These are phyloP conservation scores for Nyssa sinensis DNA, from an alignment of 148 eudicot genomes.

Conservation along the genomic window DNA sequence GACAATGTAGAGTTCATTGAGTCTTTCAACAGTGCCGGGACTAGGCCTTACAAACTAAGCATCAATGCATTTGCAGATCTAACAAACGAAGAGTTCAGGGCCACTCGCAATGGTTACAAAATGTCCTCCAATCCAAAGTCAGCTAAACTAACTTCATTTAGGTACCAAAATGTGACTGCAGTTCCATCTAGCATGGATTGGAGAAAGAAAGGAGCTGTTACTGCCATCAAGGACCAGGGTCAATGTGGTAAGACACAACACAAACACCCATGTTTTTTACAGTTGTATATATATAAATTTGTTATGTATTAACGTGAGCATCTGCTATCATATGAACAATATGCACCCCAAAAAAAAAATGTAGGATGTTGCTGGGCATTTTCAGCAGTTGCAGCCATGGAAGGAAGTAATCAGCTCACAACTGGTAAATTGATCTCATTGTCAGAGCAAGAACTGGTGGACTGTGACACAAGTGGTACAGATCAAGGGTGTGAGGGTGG, in stretches of 20 bases:
- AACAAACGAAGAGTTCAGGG: slow-evolving; percentile 45
- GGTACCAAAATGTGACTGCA: slow-evolving; percentile 36
- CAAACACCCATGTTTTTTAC: not conserved
- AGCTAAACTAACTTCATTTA: slow-evolving; percentile 29
- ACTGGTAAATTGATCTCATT: slow-evolving; percentile 22
- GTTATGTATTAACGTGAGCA: not conserved
- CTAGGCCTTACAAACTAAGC: slow-evolving; percentile 22
- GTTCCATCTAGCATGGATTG: slow-evolving; percentile 42
- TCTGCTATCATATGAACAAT: not conserved
- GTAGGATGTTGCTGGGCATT: slow-evolving; percentile 28
- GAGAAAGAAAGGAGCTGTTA: slow-evolving; percentile 54
- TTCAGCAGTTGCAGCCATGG: slow-evolving; percentile 23
- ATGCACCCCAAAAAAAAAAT: not conserved
- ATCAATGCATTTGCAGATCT: slow-evolving; percentile 48
- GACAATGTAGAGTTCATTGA: slow-evolving; percentile 18
- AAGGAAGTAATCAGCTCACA: slow-evolving; percentile 25
- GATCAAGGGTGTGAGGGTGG: slow-evolving; percentile 30
- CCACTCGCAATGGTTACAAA: slow-evolving; percentile 37
- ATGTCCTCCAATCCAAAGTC: slow-evolving; percentile 8
- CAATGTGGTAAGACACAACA: slow-evolving; percentile 36
- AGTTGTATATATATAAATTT: too few relatives aligned
- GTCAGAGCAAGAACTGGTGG: slow-evolving; percentile 35
- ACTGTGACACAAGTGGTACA: slow-evolving; percentile 25
- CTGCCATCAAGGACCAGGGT: slow-evolving; percentile 58
- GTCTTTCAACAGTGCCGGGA: slow-evolving; percentile 5